A percentile compares a stretch with the other conserved stretches of the same genome.
Evolutionary conservation across 2,329 filamentous ascomycete species (phyloP).

Genomic region (Phyllachora maydis): DNA sequence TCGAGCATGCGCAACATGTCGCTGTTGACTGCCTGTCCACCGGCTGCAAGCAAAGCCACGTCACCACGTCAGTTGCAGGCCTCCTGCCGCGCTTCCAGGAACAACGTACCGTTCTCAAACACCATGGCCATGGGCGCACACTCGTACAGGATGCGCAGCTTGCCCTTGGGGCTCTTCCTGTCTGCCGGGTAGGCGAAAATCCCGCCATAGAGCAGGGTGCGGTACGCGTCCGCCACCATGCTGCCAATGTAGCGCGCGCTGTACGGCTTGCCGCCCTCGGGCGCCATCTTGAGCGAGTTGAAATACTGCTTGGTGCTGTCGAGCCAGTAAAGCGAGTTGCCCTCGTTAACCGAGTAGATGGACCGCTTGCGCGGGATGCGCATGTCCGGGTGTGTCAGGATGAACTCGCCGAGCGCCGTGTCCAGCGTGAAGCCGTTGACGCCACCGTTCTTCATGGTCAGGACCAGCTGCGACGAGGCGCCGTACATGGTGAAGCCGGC

Average conservation of each 20-base stretch:
- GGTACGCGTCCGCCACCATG: slow-evolving; percentile 98
- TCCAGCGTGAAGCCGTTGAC: slow-evolving; percentile 98
- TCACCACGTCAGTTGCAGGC: not conserved
- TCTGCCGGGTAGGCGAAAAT: slow-evolving; percentile 96
- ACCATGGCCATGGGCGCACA: slow-evolving; percentile 98
- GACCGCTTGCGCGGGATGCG: slow-evolving; percentile 54
- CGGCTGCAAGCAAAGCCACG: slow-evolving; percentile 53
- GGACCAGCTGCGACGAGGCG: slow-evolving; percentile 84
- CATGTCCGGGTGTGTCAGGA: slow-evolving; percentile 94
- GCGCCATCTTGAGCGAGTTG: slow-evolving; percentile 65
- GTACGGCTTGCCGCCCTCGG: slow-evolving; percentile 63
- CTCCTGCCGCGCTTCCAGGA: no score
- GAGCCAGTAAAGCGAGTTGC: slow-evolving; percentile 93
- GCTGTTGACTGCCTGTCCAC: slow-evolving; percentile 79
- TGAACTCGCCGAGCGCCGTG: slow-evolving; percentile 93
- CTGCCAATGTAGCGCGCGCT: slow-evolving; percentile 86
- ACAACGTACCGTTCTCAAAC: slow-evolving; percentile 76
- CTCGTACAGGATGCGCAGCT: slow-evolving; percentile 92
- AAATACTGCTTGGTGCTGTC: slow-evolving; percentile 76
- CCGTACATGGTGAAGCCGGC: slow-evolving; percentile 99
- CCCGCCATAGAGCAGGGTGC: slow-evolving; percentile 84
- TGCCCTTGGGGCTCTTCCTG: slow-evolving; percentile 96
- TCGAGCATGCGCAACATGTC: slow-evolving; percentile 82
- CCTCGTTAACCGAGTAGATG: slow-evolving; percentile 98
- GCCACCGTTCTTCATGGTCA: slow-evolving; percentile 80